phyloP scores from a whole-genome alignment of 177 flowering plant species.

The Telopea speciosissima region DNA sequence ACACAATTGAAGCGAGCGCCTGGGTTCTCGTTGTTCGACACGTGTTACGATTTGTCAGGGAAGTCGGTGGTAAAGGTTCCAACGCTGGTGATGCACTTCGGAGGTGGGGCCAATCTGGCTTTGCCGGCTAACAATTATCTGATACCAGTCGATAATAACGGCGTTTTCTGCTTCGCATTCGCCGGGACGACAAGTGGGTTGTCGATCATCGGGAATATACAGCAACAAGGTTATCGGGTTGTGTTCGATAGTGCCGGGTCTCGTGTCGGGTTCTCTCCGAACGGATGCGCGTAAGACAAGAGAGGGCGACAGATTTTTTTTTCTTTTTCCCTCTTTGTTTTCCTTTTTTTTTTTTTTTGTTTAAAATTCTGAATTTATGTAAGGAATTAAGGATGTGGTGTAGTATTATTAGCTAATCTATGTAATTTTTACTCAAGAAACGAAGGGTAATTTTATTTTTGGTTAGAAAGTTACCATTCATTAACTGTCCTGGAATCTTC shows the following conservation, averaged over 20 bases:
- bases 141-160: constrained; percentile 62
- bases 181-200: constrained; percentile 63
- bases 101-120: constrained; percentile 39
- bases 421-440: no score
- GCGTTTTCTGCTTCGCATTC: constrained; percentile 80
- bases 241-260: constrained; percentile 49
- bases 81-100: constrained; percentile 61
- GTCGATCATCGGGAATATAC: constrained; percentile 85
- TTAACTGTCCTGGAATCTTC: no score
- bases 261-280: constrained; percentile 47
- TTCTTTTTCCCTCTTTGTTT: no score
- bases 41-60: constrained; percentile 67
- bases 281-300: constrained; percentile 19
- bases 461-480: no score
- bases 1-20: constrained; percentile 31
- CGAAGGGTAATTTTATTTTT: no score
- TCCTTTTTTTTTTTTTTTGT: no score
- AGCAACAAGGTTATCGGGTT: constrained; percentile 90
- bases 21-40: constrained; percentile 63
- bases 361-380: no score
- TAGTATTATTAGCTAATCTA: no score
- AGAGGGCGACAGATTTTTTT: neutral
- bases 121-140: constrained; percentile 65
- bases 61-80: constrained; percentile 51
- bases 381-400: no score